These are phyloP conservation scores for Phoma sp. DNA, from an alignment of 2,329 filamentous ascomycete genomes.

Conservation along the genomic window DNA sequence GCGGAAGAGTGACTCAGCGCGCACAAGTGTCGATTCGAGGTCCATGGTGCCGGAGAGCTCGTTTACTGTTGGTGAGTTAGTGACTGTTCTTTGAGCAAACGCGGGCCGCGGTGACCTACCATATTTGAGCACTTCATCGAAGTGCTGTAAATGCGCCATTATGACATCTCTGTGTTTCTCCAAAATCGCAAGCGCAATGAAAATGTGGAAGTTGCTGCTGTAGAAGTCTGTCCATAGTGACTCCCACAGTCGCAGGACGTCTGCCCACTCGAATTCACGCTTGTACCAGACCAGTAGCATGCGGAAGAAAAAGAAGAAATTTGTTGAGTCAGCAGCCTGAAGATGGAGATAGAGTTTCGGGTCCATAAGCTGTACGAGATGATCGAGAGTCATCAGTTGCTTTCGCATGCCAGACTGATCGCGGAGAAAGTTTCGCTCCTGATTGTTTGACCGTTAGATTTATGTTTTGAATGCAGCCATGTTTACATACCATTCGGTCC, in stretches of 20 bases:
- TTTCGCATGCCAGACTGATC: conserved; percentile 96
- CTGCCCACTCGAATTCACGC: conserved; percentile 89
- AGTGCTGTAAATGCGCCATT: conserved; percentile 90
- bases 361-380: conserved; percentile 96
- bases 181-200: conserved; percentile 89
- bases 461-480: too few relatives aligned
- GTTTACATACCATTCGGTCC: conserved; percentile 75
- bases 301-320: conserved; percentile 99
- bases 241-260: conserved; percentile 90
- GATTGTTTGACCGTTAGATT: conserved; percentile 13
- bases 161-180: conserved; percentile 97
- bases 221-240: conserved; percentile 91
- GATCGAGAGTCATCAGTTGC: conserved; percentile 88
- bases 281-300: conserved; percentile 99
- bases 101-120: conserved; percentile 58
- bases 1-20: conserved; percentile 86
- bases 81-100: neutral
- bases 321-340: conserved; percentile 88
- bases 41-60: conserved; percentile 94
- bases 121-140: conserved; percentile 98
- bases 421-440: conserved; percentile 91
- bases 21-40: conserved; percentile 80
- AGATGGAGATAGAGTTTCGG: conserved; percentile 92
- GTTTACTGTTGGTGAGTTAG: conserved; percentile 68
- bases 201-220: conserved; percentile 90